Evolutionary conservation across 805 yeast genomes (phyloP).

Genomic region (Kazachstania kunashirensis): DNA sequence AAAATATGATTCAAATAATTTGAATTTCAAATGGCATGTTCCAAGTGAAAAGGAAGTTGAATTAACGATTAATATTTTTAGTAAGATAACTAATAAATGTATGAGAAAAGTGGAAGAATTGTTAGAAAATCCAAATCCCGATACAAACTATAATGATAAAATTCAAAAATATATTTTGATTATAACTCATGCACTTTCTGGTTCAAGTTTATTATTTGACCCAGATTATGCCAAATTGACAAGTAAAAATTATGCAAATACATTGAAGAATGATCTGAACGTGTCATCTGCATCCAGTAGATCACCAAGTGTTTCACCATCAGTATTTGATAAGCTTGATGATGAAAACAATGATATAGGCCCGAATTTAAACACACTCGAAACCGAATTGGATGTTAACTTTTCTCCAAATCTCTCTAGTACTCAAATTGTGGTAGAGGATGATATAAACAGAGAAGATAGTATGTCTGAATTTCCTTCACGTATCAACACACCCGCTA

Average conservation of each 20-base stretch:
- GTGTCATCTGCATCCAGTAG: background rate
- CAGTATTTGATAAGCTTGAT: constrained; percentile 2
- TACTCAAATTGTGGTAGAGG: background rate
- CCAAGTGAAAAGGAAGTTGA: constrained; percentile 51
- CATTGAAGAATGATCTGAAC: constrained; percentile 22
- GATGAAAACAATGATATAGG: background rate
- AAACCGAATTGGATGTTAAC: background rate
- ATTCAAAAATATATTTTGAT: constrained; percentile 49
- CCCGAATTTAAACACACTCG: background rate
- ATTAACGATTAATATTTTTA: constrained; percentile 53
- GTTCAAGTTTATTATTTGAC: constrained; percentile 64
- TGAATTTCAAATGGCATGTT: constrained; percentile 63
- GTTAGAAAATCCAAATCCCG: constrained; percentile 17
- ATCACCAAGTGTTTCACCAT: background rate
- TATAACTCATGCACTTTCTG: constrained; percentile 54
- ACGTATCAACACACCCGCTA: constrained; percentile 30
- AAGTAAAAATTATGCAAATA: constrained; percentile 18
- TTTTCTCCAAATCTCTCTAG: background rate
- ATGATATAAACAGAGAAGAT: constrained; percentile 23
- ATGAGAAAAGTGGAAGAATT: constrained; percentile 35
- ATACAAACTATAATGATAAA: constrained; percentile 36
- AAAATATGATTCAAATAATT: constrained; percentile 40
- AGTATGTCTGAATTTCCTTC: constrained; percentile 36
- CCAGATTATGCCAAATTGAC: constrained; percentile 46
- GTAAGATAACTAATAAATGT: constrained; percentile 36